These are phyloP conservation scores for Luvunga scandens DNA, from an alignment of 345 rosid genomes.

Conservation along the genomic window DNA sequence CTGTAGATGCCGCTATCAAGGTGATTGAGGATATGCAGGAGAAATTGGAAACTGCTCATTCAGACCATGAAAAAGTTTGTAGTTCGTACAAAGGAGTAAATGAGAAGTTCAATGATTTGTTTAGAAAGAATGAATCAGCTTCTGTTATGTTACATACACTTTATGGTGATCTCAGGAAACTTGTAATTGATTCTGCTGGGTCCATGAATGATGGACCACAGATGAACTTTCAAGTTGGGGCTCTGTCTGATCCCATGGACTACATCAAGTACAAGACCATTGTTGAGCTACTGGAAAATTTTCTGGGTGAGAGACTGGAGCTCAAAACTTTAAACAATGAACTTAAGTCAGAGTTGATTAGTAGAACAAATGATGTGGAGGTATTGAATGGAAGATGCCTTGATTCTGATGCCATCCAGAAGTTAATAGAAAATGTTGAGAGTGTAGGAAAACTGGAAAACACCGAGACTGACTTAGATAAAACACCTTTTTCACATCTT, in stretches of 20 bases:
- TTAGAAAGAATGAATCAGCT: conserved; percentile 40
- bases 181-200: conserved; percentile 40
- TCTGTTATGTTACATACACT: conserved; percentile 32
- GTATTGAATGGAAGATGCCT: conserved; percentile 46
- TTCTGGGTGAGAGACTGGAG: conserved; percentile 54
- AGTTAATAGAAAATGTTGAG: conserved; percentile 54
- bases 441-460: conserved; percentile 53
- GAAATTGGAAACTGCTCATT: conserved; percentile 48
- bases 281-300: conserved; percentile 45
- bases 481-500: conserved; percentile 39
- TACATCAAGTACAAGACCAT: conserved; percentile 40
- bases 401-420: conserved; percentile 46
- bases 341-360: conserved; percentile 54
- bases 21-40: conserved; percentile 52
- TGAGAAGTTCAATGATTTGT: conserved; percentile 47
- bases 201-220: conserved; percentile 33
- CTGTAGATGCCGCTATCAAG: conserved; percentile 53
- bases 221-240: conserved; percentile 27
- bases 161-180: conserved; percentile 48
- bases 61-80: conserved; percentile 41
- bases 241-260: conserved; percentile 39
- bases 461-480: conserved; percentile 31
- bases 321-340: conserved; percentile 50
- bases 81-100: conserved; percentile 45
- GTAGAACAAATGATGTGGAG: conserved; percentile 48